Evolutionary conservation across 768 basidiomycete genomes (phyloP).

Genomic region (Lyophyllum decastes): DNA sequence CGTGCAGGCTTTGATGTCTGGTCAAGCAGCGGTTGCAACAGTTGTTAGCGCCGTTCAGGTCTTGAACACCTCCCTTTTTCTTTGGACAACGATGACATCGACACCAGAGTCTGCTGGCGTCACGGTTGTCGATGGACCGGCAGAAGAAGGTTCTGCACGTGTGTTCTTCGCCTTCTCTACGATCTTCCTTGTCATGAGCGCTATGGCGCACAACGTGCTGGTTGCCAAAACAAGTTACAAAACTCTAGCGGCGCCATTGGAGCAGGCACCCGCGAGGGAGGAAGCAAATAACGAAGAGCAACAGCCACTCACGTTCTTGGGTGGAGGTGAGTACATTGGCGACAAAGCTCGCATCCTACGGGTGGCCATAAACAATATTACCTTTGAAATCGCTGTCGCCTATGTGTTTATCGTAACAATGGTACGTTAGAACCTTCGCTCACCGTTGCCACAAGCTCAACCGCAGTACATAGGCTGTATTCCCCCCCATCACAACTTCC

Average conservation of each 20-base stretch:
- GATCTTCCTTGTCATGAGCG: constrained; percentile 57
- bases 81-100: constrained; percentile 46
- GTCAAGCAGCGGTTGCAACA: constrained; percentile 85
- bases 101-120: constrained; percentile 27
- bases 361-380: constrained; percentile 63
- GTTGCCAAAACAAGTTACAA: constrained; percentile 61
- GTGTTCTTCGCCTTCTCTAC: constrained; percentile 75
- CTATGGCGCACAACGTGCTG: constrained; percentile 57
- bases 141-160: constrained; percentile 71
- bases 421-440: constrained; percentile 43
- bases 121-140: constrained; percentile 38
- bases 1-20: constrained; percentile 77
- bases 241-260: constrained; percentile 47
- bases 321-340: no score
- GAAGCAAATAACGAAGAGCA: no score
- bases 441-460: constrained; percentile 1
- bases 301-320: no score
- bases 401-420: constrained; percentile 81
- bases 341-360: constrained; percentile 6
- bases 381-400: constrained; percentile 71
- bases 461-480: constrained; percentile 62
- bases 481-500: constrained; percentile 82
- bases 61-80: constrained; percentile 57
- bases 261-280: constrained; percentile 22
- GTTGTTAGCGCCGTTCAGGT: constrained; percentile 79